Conservation (phyloP, 768 basidiomycete species). For the Boletus bicolor region DNA sequence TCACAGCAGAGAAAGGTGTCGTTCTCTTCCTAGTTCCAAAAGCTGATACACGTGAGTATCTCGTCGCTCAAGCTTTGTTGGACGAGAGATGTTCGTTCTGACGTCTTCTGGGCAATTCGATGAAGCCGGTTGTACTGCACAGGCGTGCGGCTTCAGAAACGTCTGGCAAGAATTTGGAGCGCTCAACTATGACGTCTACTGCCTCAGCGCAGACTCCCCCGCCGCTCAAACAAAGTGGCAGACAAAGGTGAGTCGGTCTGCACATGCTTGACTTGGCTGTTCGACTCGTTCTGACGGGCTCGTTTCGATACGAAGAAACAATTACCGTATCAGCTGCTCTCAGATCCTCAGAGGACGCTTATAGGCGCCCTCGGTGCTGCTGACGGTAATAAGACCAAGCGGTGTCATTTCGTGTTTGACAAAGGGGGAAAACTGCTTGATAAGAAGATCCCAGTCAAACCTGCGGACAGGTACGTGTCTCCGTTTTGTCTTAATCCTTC, state of each 20-base stretch:
- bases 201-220: conserved; percentile 77
- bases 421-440: conserved; percentile 88
- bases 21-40: conserved; percentile 83
- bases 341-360: conserved; percentile 79
- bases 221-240: conserved; percentile 81
- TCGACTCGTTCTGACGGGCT: conserved; percentile 2
- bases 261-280: too few relatives aligned
- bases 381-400: conserved; percentile 77
- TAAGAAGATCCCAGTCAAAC: conserved; percentile 82
- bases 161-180: conserved; percentile 71
- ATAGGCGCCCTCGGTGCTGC: conserved; percentile 82
- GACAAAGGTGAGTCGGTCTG: conserved; percentile 56
- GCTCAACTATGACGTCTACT: conserved; percentile 68
- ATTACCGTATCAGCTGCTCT: conserved; percentile 82
- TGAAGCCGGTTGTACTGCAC: conserved; percentile 83
- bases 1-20: conserved; percentile 69
- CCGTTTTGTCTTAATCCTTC: background rate
- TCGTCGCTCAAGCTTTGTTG: background rate
- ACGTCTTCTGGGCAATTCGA: background rate
- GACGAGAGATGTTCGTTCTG: background rate
- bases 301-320: conserved; percentile 53
- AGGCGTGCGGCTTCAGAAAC: conserved; percentile 92
- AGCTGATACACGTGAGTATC: conserved; percentile 73
- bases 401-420: conserved; percentile 92
- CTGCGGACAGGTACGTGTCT: conserved; percentile 65